Base-by-base conservation (phyloP, 495 filamentous ascomycete genomes). In the Venustampulla echinocandica region DNA sequence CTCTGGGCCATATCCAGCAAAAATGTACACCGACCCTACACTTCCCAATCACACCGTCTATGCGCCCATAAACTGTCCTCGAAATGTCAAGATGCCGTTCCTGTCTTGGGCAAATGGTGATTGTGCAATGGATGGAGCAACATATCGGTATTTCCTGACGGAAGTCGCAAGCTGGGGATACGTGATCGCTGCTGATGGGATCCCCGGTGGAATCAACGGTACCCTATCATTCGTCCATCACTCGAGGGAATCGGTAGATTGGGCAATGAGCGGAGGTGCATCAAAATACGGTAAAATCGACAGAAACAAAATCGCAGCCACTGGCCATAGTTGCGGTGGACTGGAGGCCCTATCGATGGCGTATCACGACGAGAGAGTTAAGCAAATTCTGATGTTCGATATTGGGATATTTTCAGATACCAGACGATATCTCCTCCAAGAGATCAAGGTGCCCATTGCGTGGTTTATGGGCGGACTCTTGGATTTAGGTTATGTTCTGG, bases 1-100 rank as follows among this genome's bases (percentile, higher is more conserved):
- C 1, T 55, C 54, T 14, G 57, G 57, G 0, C 54, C 55, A 3
- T 60, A 57, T 34, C 57, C 57, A 7, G 54, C 57, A 42, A 2
- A 1, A 6, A 49, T 35, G 39, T 1, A 18, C 6, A 35, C 19
- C 6, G 30, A 49, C 17, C 19, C 47, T 3, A 7, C 27, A 10
- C 40, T 49, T 9, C 47, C 47, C 1, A 44, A 35, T 19, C 47
- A 49, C 39, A 49, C 38, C 13, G 38, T 49, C 18, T 49, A 44
- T 20, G 47, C 39, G 2, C 47, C 47, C 1, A 49, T 18, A 0
- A 36, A 38, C 15, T 40, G 36, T 19, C 36, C 37, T 11, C n/a
- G 9, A 35, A 35, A 35, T 25, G 4, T 49, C 2, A 22, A 6
- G 7, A 7, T 49, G 38, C 47, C 28, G 7, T 44, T 49, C 19